Evolutionary conservation across 148 eudicot species (phyloP).

Genomic region (Rhododendron henanense): DNA sequence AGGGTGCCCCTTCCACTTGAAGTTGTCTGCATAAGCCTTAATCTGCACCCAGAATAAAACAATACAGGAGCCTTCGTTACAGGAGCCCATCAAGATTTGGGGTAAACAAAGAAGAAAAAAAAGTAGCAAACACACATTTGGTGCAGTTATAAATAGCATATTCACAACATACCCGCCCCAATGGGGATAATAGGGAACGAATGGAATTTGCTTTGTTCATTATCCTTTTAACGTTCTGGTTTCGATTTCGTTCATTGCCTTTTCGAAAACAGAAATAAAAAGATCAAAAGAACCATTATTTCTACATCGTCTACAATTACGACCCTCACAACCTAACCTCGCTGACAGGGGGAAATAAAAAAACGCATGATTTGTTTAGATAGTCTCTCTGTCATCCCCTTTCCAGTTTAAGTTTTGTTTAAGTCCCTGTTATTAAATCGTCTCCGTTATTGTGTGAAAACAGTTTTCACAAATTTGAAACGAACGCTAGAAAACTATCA

Average conservation of each 20-base stretch:
- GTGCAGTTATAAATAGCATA: background rate
- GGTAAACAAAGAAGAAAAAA: background rate
- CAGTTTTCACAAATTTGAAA: background rate
- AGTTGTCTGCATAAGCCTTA: slow-evolving; percentile 60
- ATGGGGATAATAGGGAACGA: background rate
- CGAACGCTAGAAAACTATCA: background rate
- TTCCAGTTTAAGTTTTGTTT: background rate
- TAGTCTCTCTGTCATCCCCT: background rate
- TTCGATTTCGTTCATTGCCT: background rate
- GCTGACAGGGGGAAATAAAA: background rate
- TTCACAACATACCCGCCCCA: background rate
- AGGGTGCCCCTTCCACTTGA: slow-evolving; percentile 61
- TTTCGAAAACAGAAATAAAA: background rate
- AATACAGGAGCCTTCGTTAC: too few relatives aligned
- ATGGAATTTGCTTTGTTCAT: background rate
- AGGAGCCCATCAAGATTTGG: background rate
- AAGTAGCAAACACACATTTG: background rate
- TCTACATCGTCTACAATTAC: background rate
- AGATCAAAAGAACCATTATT: background rate
- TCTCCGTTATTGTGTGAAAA: background rate
- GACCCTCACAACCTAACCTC: background rate
- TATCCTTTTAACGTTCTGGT: background rate
- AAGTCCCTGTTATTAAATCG: background rate
- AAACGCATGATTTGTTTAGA: background rate
- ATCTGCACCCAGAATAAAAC: slow-evolving; percentile 23